A percentile compares a stretch with the other conserved stretches of the same genome.
These are phyloP conservation scores for Trichoderma erinaceum DNA, from an alignment of 495 filamentous ascomycete genomes.

Conservation along the genomic window DNA sequence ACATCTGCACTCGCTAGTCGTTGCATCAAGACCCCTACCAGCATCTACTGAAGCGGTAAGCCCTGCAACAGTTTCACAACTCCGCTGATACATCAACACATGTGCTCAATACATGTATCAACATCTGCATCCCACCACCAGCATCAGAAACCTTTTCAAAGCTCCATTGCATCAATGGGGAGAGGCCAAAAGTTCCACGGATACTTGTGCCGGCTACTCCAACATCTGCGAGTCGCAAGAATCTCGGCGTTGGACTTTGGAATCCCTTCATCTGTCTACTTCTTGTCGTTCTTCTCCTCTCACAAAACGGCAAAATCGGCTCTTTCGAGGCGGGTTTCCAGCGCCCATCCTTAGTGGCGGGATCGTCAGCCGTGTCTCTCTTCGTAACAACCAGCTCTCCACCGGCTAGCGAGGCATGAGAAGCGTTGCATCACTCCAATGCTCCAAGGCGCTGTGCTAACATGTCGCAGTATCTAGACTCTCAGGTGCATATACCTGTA, in stretches of 20 bases:
- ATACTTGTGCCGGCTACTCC: no score
- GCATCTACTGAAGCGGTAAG: no score
- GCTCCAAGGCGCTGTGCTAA: neutral
- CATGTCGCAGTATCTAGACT: neutral
- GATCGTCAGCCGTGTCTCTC: neutral
- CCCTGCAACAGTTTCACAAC: no score
- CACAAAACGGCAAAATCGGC: constrained; percentile 9
- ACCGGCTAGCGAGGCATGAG: neutral
- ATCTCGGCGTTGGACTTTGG: neutral
- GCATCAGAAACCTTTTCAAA: no score
- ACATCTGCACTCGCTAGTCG: no score
- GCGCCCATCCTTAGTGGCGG: neutral
- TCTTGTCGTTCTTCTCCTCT: neutral
- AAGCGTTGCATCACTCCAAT: neutral
- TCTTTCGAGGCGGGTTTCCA: neutral
- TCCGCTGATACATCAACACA: no score
- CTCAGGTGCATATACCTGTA: neutral
- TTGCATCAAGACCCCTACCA: no score
- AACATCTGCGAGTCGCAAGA: no score
- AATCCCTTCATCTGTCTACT: neutral
- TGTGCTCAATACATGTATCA: no score
- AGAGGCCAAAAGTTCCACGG: no score
- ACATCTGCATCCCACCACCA: no score
- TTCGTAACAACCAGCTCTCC: neutral
- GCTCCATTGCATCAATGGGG: no score